A percentile compares a stretch with the other conserved stretches of the same genome.
These are phyloP conservation scores for Myxozyma vanderwaltii DNA, from an alignment of 805 yeast species.

Conservation along the genomic window DNA sequence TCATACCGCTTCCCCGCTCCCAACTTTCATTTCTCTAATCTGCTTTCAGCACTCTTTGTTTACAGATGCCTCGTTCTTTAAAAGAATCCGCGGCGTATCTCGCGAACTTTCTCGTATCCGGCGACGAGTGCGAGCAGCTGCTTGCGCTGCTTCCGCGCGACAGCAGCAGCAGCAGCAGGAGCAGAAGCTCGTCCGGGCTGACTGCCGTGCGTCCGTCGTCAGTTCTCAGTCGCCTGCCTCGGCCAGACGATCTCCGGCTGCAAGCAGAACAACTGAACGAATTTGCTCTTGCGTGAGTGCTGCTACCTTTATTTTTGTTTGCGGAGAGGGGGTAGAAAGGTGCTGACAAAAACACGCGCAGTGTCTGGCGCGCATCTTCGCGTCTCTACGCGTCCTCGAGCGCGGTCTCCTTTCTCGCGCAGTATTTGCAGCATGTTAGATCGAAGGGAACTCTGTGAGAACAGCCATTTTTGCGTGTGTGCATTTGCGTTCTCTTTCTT, in stretches of 20 bases:
- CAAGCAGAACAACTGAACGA: conserved; percentile 7
- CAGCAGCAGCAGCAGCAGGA: not conserved
- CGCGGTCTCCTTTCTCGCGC: not conserved
- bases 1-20: too few relatives aligned
- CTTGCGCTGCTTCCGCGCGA: not conserved
- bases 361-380: conserved; percentile 11
- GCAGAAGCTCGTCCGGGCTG: too few relatives aligned
- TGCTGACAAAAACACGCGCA: not conserved
- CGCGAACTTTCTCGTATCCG: conserved; percentile 14
- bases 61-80: not conserved
- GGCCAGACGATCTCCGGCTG: conserved; percentile 2
- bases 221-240: not conserved
- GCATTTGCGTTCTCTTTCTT: not conserved
- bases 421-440: not conserved
- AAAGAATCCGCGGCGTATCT: not conserved
- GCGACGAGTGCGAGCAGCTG: conserved; percentile 13
- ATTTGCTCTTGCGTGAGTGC: conserved; percentile 13
- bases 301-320: not conserved
- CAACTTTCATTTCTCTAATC: too few relatives aligned
- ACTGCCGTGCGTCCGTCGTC: not conserved
- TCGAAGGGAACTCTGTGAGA: not conserved
- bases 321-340: conserved; percentile 9
- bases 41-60: too few relatives aligned
- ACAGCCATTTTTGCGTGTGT: not conserved
- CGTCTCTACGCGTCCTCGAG: conserved; percentile 3